Evolutionary conservation across 495 filamentous ascomycete species (phyloP), one percentile per base, ranked within the genome.

Genomic region (Chaetomium cochliodes): DNA sequence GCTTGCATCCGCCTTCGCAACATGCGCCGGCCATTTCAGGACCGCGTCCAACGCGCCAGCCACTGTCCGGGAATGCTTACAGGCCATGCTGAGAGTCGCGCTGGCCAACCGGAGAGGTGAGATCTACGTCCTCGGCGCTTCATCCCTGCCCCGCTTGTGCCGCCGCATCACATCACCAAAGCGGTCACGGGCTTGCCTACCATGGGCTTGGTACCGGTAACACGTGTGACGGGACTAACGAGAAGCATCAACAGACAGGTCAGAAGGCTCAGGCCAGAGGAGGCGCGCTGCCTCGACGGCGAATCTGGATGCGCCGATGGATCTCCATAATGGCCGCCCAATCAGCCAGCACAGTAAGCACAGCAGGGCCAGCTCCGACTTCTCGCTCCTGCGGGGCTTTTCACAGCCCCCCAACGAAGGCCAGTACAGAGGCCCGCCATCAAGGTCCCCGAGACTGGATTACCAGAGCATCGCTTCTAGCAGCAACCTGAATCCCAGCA

Each of bases 31-130:
- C 62, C 84, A 88, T 60, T 87, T 89, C 67, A 88, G 90, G 67
- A 90, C 88, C 13, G 90, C 91, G 30, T 78, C 83, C 49, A 83
- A 85, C 58, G 84, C 82, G 20, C 86, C 90, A 11, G 89, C 91
- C 68, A 90, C 82, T 55, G 87, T 92, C 62, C 89, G 89, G 72
- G 86, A 87, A 74, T 92, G 90, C 69, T 82, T 98, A 30, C 88
- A 87, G 15, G 78, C 90, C 28, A 90, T 96, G 56, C 75, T 97
- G 56, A 82, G 85, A 57, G 84, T 85, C 5, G 85, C 93, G 33
- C 84, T 93, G 69, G 74, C 82, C 13, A 78, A 76, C 66, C 80
- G 81, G 73, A 83, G 81, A 78, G 87, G 90, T 92, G 75, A 85
- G 90, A 82, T 56, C 54, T 25, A 50, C 52, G 16, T 46, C 26